A percentile compares a stretch with the other conserved stretches of the same genome.
These are phyloP conservation scores for Eimeria sp. DNA, from an alignment of 169 alveolate species.

Conservation along the genomic window DNA sequence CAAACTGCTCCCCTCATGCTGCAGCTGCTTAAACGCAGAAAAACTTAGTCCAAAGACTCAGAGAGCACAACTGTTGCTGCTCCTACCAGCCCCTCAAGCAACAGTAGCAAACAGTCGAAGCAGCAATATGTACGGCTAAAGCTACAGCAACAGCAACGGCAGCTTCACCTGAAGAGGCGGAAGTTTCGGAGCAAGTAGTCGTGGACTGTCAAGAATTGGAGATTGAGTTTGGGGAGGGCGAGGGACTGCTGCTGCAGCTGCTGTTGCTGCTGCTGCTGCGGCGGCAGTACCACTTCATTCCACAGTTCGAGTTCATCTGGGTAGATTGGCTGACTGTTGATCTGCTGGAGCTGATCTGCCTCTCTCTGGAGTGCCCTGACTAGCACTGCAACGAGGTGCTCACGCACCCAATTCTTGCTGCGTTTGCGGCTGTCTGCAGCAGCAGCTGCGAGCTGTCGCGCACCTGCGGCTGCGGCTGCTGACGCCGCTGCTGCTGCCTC, in stretches of 20 bases:
- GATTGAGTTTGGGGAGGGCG: slow-evolving; percentile 94
- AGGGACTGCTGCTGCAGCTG: slow-evolving; percentile 65
- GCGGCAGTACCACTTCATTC: not conserved
- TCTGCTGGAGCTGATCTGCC: slow-evolving; percentile 78
- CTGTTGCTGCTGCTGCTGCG: slow-evolving; percentile 48
- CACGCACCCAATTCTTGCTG: slow-evolving; percentile 24
- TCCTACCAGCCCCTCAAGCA: not conserved
- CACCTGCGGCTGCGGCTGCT: not conserved
- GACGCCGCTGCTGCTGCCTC: not conserved
- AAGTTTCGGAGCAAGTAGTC: slow-evolving; percentile 95
- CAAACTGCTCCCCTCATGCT: too few relatives aligned
- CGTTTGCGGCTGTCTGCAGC: not conserved
- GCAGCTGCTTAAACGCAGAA: too few relatives aligned
- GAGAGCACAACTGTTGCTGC: not conserved
- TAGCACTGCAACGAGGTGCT: slow-evolving; percentile 29
- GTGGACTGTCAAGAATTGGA: slow-evolving; percentile 94
- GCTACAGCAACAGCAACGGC: slow-evolving; percentile 35
- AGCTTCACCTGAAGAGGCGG: slow-evolving; percentile 89
- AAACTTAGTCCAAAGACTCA: too few relatives aligned
- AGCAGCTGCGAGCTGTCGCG: not conserved
- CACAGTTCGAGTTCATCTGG: slow-evolving; percentile 83
- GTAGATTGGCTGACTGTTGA: slow-evolving; percentile 84
- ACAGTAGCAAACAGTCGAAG: not conserved
- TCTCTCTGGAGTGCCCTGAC: slow-evolving; percentile 18
- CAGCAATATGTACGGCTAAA: not conserved